A percentile compares a stretch with the other conserved stretches of the same genome.
These are phyloP conservation scores for Ophiocordyceps camponoti-floridani DNA, from an alignment of 2,329 filamentous ascomycete species.

Conservation along the genomic window DNA sequence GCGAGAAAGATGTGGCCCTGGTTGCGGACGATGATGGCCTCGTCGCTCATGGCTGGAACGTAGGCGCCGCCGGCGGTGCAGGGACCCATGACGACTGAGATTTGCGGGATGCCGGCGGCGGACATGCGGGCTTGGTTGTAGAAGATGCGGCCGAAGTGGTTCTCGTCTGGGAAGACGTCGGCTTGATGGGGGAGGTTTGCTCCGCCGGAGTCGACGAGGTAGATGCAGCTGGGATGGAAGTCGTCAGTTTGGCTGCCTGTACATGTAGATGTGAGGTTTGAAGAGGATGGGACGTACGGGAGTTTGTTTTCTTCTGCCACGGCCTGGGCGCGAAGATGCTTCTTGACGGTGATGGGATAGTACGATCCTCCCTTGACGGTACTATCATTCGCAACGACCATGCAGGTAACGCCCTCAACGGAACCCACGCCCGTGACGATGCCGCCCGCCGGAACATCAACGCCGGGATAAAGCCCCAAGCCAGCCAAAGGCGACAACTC, in stretches of 20 bases:
- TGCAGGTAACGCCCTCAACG: constrained; percentile 77
- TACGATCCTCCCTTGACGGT: constrained; percentile 97
- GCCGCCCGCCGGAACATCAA: constrained; percentile 74
- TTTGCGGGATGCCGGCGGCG: constrained; percentile 71
- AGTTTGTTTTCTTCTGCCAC: constrained; percentile 76
- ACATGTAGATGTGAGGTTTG: not conserved
- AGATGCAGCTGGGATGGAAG: constrained; percentile 48
- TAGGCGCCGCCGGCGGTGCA: constrained; percentile 94
- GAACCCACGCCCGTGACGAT: constrained; percentile 87
- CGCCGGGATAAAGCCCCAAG: constrained; percentile 68
- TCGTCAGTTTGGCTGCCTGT: no score
- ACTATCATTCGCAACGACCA: constrained; percentile 90
- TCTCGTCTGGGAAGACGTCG: constrained; percentile 85
- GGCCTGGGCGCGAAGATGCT: constrained; percentile 82
- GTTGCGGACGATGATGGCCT: constrained; percentile 88
- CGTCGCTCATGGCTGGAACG: constrained; percentile 92
- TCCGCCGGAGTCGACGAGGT: constrained; percentile 88
- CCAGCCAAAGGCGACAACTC: constrained; percentile 89
- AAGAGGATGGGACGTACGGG: constrained; percentile 27
- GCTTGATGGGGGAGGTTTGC: constrained; percentile 91
- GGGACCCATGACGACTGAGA: constrained; percentile 91
- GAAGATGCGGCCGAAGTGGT: constrained; percentile 95
- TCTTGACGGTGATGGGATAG: constrained; percentile 94
- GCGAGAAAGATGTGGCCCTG: constrained; percentile 97
- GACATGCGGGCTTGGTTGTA: constrained; percentile 97